phyloP scores from a whole-genome alignment of 257 asterid genomes.

The Sherardia arvensis region DNA sequence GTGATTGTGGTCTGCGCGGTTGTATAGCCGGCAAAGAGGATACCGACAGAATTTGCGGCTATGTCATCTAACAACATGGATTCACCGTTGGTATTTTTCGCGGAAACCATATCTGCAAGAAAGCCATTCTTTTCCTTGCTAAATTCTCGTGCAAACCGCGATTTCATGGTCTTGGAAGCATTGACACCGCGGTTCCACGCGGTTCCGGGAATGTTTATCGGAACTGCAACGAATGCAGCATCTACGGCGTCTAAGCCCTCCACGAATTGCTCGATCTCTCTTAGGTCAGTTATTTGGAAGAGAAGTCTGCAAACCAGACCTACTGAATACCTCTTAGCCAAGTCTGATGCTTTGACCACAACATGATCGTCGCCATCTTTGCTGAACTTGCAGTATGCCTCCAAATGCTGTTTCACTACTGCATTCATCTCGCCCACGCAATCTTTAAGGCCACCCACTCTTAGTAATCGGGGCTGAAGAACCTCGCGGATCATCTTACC shows the following conservation, averaged over 20 bases:
- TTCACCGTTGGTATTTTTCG: slow-evolving; percentile 6
- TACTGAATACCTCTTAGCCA: background rate
- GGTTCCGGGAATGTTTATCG: slow-evolving; percentile 6
- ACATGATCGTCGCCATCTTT: background rate
- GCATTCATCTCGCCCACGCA: background rate
- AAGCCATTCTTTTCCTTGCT: slow-evolving; percentile 4
- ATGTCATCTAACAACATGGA: slow-evolving; percentile 7
- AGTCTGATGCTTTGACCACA: background rate
- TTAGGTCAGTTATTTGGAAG: background rate
- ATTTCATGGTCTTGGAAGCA: slow-evolving; percentile 1
- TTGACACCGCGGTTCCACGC: slow-evolving; percentile 3
- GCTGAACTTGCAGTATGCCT: background rate
- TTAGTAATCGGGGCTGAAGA: background rate
- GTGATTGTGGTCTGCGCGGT: slow-evolving; percentile 7
- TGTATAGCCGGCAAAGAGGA: slow-evolving; percentile 10
- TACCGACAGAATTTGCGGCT: slow-evolving; percentile 5
- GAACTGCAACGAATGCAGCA: slow-evolving; percentile 1
- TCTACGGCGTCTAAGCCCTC: background rate
- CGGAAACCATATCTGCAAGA: slow-evolving; percentile 7
- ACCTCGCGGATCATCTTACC: background rate
- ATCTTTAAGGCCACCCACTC: background rate
- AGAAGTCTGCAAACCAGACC: background rate
- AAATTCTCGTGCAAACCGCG: slow-evolving; percentile 7
- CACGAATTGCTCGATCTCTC: background rate
- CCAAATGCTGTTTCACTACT: background rate